Evolutionary conservation across 305 asterid species (phyloP), one percentile per base, ranked within the genome.

Genomic region (Solanum hybrid): DNA sequence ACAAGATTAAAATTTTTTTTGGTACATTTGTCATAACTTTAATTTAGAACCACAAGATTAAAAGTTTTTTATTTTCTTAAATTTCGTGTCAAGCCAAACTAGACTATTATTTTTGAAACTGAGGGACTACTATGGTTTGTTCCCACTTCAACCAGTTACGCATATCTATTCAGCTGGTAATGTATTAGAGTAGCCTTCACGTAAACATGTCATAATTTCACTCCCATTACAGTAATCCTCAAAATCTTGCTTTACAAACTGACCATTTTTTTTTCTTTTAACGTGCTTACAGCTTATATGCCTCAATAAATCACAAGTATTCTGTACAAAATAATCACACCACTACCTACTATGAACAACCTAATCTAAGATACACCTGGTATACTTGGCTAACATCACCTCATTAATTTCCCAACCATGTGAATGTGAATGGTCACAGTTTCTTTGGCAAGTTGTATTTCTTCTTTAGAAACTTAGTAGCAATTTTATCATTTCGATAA

Each of bases 391-490:
- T 60, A 79, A 77, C 66, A 40, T 88, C 84, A 75, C 14, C 36
- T 37, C 77, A 37, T 46, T 60, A 76, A 38, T 26, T 71, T 78
- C 88, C 34, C 36, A 80, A 80, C 69, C 36, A 79, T 12, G 35
- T 80, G 66, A 80, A 79, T 12, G 24, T 80, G 26, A 82, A 46
- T 86, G 20, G 64, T 90, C 89, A 92, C 40, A 92, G 86, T 91
- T 89, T 93, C 91, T 94, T 95, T 1, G 97, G 96, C 32, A 97
- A 89, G 89, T 92, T 94, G 79, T 91, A 95, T 20, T 91, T 91
- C 92, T 92, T 96, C 94, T 95, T 96, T 86, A 96, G 92, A 92
- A 96, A 97, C 86, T 91, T 92, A 0, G 97, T 92, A 36, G 98
- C 98, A 11, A 88, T 60, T 91, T 93, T 93, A 84, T 96, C 99